Conservation (phyloP, 2,329 filamentous ascomycete genomes). For the Scedosporium aurantiacum region DNA sequence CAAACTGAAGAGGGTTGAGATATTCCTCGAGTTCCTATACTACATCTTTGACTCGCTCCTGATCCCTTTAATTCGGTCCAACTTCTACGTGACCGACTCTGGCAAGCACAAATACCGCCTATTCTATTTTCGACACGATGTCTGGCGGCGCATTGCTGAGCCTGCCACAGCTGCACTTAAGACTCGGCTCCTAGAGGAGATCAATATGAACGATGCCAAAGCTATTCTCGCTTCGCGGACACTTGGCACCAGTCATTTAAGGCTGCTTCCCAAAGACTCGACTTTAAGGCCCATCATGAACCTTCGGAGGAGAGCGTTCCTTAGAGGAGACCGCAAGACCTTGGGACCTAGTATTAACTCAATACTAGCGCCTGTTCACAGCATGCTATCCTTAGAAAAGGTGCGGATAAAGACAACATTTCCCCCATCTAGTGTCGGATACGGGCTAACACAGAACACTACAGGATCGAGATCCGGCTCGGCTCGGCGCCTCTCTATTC, state of each 20-base stretch:
- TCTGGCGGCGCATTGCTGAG: slow-evolving; percentile 70
- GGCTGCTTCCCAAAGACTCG: slow-evolving; percentile 69
- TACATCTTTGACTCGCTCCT: slow-evolving; percentile 87
- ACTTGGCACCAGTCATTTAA: slow-evolving; percentile 67
- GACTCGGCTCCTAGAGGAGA: slow-evolving; percentile 64
- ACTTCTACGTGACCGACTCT: slow-evolving; percentile 93
- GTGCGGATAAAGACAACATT: slow-evolving; percentile 23
- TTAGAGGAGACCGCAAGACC: slow-evolving; percentile 52
- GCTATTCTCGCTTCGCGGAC: slow-evolving; percentile 48
- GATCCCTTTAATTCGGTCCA: slow-evolving; percentile 73
- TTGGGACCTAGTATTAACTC: slow-evolving; percentile 31
- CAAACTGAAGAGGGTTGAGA: slow-evolving; percentile 60
- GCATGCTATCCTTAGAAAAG: slow-evolving; percentile 69
- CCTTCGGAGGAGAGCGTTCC: slow-evolving; percentile 53
- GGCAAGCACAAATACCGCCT: slow-evolving; percentile 67
- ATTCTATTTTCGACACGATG: slow-evolving; percentile 91
- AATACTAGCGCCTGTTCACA: slow-evolving; percentile 61
- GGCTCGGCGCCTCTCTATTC: slow-evolving; percentile 69
- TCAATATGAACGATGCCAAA: slow-evolving; percentile 46
- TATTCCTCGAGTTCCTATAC: slow-evolving; percentile 79
- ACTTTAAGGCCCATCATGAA: slow-evolving; percentile 83
- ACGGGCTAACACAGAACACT: neutral
- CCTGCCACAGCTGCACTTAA: slow-evolving; percentile 61
- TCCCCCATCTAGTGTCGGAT: neutral
- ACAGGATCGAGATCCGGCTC: slow-evolving; percentile 36